phyloP scores from a whole-genome alignment of 306 rosid species.

The Trifolium dubium region DNA sequence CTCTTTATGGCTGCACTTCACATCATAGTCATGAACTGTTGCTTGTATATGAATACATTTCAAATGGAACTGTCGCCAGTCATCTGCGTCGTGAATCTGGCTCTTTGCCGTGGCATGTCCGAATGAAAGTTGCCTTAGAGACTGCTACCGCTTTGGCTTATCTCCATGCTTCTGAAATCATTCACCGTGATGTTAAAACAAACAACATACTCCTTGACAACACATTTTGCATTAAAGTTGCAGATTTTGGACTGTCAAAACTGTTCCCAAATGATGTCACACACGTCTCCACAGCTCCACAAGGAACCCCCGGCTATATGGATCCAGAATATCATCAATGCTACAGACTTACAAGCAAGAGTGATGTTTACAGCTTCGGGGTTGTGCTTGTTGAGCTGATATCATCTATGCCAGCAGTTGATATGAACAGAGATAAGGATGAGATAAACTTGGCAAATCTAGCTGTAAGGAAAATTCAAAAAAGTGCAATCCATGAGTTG shows the following conservation, averaged over 20 bases:
- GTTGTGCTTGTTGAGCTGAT: slow-evolving; percentile 69
- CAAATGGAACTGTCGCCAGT: slow-evolving; percentile 65
- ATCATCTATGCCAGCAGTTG: slow-evolving; percentile 73
- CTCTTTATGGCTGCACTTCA: slow-evolving; percentile 75
- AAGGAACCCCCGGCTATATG: slow-evolving; percentile 73
- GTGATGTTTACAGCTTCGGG: slow-evolving; percentile 83
- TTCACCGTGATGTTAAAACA: slow-evolving; percentile 77
- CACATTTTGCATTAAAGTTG: slow-evolving; percentile 63
- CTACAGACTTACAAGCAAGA: slow-evolving; percentile 70
- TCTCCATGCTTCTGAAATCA: slow-evolving; percentile 71
- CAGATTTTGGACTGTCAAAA: slow-evolving; percentile 73
- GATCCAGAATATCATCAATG: slow-evolving; percentile 73
- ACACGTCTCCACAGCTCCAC: slow-evolving; percentile 75
- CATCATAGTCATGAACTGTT: slow-evolving; percentile 55
- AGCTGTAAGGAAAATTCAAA: slow-evolving; percentile 62
- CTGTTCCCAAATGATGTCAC: slow-evolving; percentile 60
- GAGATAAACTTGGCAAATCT: slow-evolving; percentile 70
- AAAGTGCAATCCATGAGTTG: slow-evolving; percentile 49
- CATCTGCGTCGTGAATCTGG: slow-evolving; percentile 51
- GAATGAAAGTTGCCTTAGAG: slow-evolving; percentile 64
- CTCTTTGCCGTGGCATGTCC: slow-evolving; percentile 54
- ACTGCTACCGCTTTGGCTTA: slow-evolving; percentile 66
- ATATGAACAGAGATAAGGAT: slow-evolving; percentile 55
- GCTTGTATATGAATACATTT: slow-evolving; percentile 68
- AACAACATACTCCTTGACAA: slow-evolving; percentile 69